Conservation (phyloP, 768 basidiomycete genomes). For the Candolleomyces eurysporus region DNA sequence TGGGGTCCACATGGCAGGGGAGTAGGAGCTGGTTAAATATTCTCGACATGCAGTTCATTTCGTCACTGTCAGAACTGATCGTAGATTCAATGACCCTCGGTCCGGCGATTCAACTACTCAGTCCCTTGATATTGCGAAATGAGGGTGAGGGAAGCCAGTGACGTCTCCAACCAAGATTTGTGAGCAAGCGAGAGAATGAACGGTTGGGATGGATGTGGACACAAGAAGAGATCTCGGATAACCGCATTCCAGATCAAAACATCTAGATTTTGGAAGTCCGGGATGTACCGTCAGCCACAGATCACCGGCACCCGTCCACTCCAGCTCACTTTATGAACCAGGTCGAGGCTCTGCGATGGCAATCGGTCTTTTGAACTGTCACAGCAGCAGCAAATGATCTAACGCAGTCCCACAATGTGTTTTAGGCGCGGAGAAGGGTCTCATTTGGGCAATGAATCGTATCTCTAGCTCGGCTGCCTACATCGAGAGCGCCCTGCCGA, state of each 20-base stretch:
- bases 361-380: neutral
- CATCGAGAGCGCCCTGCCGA: no score
- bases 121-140: neutral
- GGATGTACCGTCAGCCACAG: constrained; percentile 8
- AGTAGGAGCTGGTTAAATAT: constrained; percentile 9
- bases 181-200: constrained; percentile 2
- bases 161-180: neutral
- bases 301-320: neutral
- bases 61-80: neutral
- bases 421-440: no score
- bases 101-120: constrained; percentile 1
- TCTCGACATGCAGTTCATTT: constrained; percentile 11
- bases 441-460: no score
- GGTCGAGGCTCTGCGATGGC: neutral
- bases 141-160: neutral
- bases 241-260: constrained; percentile 11
- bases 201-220: constrained; percentile 5
- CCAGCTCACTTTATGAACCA: neutral
- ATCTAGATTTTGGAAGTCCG: constrained; percentile 9
- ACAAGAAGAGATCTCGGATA: constrained; percentile 5
- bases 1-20: neutral
- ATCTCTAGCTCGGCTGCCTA: no score
- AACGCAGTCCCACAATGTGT: no score
- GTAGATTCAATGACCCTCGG: constrained; percentile 1
- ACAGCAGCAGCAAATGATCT: no score